These are phyloP conservation scores for Amanita phalloides DNA, from an alignment of 768 basidiomycete genomes.

Conservation along the genomic window DNA sequence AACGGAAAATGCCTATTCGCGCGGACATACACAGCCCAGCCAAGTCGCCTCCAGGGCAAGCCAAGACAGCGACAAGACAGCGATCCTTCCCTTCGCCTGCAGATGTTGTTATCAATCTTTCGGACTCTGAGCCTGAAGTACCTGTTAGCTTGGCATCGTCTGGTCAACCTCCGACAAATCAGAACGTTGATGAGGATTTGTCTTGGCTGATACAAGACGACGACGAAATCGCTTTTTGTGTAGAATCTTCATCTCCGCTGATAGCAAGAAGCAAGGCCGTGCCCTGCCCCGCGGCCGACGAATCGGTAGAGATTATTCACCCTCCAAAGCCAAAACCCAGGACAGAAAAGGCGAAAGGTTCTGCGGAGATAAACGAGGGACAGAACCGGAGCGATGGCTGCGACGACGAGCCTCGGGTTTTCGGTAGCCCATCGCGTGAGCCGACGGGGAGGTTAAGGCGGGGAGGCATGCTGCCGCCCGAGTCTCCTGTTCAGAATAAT, in stretches of 20 bases:
- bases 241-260: conserved; percentile 30
- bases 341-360: neutral
- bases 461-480: neutral
- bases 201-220: conserved; percentile 59
- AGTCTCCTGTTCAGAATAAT: conserved; percentile 1
- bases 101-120: conserved; percentile 15
- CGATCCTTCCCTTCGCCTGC: neutral
- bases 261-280: neutral
- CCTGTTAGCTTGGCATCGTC: neutral
- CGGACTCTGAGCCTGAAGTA: conserved; percentile 13
- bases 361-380: neutral
- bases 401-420: neutral
- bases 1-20: neutral
- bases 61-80: neutral
- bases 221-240: conserved; percentile 44
- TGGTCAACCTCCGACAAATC: neutral
- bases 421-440: neutral
- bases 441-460: neutral
- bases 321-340: neutral
- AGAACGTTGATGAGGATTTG: conserved; percentile 30
- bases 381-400: neutral
- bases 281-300: neutral
- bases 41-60: neutral
- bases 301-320: neutral
- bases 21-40: neutral